Evolutionary conservation across 2,329 filamentous ascomycete species (phyloP).

Genomic region (Cytospora paraplurivora): DNA sequence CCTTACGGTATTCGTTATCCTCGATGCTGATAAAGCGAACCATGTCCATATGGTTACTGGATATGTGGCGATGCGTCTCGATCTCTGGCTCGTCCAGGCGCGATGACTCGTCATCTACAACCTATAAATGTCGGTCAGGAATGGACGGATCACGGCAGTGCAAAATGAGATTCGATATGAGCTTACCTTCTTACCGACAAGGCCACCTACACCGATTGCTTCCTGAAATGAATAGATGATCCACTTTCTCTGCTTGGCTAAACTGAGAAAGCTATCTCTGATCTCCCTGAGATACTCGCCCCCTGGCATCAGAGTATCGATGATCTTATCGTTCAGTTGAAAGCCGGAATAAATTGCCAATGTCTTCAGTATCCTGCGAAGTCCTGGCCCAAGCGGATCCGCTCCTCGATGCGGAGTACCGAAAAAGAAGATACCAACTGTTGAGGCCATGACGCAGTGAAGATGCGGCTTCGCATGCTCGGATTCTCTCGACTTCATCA

Average conservation of each 20-base stretch:
- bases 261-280: slow-evolving; percentile 36
- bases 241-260: slow-evolving; percentile 37
- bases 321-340: slow-evolving; percentile 37
- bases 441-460: slow-evolving; percentile 31
- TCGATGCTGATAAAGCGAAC: slow-evolving; percentile 37
- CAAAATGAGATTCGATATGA: background rate
- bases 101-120: slow-evolving; percentile 43
- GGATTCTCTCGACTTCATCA: background rate
- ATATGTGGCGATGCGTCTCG: slow-evolving; percentile 40
- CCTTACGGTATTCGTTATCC: slow-evolving; percentile 39
- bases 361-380: slow-evolving; percentile 30
- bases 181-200: background rate
- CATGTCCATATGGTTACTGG: slow-evolving; percentile 40
- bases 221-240: slow-evolving; percentile 41
- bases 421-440: slow-evolving; percentile 38
- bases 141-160: background rate
- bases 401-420: slow-evolving; percentile 40
- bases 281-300: slow-evolving; percentile 39
- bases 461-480: slow-evolving; percentile 14
- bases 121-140: slow-evolving; percentile 27
- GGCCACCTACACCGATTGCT: background rate
- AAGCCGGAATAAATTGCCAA: background rate
- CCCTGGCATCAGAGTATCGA: slow-evolving; percentile 38
- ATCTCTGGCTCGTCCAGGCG: slow-evolving; percentile 36
- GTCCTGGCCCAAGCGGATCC: slow-evolving; percentile 30